Evolutionary conservation across 2,329 filamentous ascomycete genomes (phyloP).

Genomic region (Colletotrichum plurivorum): DNA sequence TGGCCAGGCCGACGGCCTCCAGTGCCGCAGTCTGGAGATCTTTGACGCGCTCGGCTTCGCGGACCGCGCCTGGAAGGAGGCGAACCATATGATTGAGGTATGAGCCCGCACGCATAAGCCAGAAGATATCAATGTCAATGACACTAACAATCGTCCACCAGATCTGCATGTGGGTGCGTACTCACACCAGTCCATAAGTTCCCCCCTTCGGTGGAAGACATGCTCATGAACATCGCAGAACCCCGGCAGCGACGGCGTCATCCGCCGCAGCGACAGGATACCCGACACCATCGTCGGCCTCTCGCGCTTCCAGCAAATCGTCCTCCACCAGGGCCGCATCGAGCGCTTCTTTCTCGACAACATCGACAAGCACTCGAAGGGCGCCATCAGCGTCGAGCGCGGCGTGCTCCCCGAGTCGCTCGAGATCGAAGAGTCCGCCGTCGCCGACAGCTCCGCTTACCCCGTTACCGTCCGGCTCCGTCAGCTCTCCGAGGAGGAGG

Average conservation of each 20-base stretch:
- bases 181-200: too few species aligned
- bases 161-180: constrained; percentile 40
- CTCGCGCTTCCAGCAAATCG: constrained; percentile 74
- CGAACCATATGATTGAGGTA: constrained; percentile 79
- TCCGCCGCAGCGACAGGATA: constrained; percentile 72
- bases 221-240: constrained; percentile 62
- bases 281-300: constrained; percentile 74
- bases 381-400: constrained; percentile 68
- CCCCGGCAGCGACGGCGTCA: constrained; percentile 69
- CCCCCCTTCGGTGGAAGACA: not conserved
- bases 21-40: constrained; percentile 79
- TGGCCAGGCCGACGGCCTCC: constrained; percentile 63
- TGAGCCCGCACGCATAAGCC: constrained; percentile 41
- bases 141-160: constrained; percentile 22
- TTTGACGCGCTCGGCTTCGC: constrained; percentile 80
- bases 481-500: constrained; percentile 71
- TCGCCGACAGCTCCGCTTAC: constrained; percentile 66
- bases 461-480: constrained; percentile 73
- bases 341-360: constrained; percentile 77
- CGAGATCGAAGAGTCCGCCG: constrained; percentile 64
- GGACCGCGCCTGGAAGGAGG: constrained; percentile 75
- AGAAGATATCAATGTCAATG: not conserved
- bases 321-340: constrained; percentile 80
- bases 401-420: constrained; percentile 71
- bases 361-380: constrained; percentile 66